Evolutionary conservation across 768 basidiomycete genomes (phyloP), one percentile per base, ranked within the genome.

Genomic region (Phlebiopsis flavidoalba): DNA sequence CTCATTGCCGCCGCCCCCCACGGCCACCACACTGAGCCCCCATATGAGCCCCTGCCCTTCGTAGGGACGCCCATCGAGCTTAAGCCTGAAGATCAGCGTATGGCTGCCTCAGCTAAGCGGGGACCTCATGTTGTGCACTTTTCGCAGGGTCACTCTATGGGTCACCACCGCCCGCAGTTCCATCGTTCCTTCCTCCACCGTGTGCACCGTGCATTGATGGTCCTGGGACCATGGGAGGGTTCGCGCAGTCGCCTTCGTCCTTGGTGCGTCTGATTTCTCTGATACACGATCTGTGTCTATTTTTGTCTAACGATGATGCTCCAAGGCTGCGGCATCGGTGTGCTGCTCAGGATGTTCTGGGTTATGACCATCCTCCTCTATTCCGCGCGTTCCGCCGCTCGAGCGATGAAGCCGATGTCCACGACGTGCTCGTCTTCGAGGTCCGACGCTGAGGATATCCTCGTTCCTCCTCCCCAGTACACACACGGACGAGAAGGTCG

Each of bases 141-240:
- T 63, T 66, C 57, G 65, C 71, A 70, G 33, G 69, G 64, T 62
- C 69, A 74, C 10, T 58, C 36, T 37, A 33, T 53, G 22, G 43
- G 31, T 15, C 50, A 67, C 31, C 65, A 69, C 15, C 53, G 66
- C 37, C 64, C 64, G 64, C 65, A 53, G 40, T 47, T 56, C 52
- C 60, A 55, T 57, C 65, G 66, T 21, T 74, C 80, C 36, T 89
- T 90, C 80, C 60, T 81, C 51, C 74, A 71, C 49, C 85, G 91
- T 50, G 74, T 93, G 63, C 83, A 86, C 67, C 74, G 73, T 58
- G 87, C 90, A 2, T 73, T 93, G 58, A 83, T 83, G 76, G 72
- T 81, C 8, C 82, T 93, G 15, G 88, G 90, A 12, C 84, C 84
- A 19, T 93, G 91, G 90, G 91, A 93, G 73, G 90, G 90, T 54